Evolutionary conservation across 257 asterid genomes (phyloP).

Genomic region (Solanum neorickii): DNA sequence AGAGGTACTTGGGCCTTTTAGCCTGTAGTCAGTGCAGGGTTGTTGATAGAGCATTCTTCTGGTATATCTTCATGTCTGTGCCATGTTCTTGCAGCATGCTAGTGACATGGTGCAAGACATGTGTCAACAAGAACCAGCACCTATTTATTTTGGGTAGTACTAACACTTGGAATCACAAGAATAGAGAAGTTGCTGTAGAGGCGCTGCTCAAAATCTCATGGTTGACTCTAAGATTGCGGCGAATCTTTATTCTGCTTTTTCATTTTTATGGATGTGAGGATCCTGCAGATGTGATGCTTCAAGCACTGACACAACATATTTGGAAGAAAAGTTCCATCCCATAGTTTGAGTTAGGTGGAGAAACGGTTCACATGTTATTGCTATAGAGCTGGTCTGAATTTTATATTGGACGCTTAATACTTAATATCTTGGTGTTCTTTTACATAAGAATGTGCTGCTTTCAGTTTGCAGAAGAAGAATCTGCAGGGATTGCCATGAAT

Average conservation of each 20-base stretch:
- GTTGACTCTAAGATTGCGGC: neutral
- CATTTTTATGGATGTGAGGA: neutral
- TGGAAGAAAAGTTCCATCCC: neutral
- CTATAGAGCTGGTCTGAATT: neutral
- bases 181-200: neutral
- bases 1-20: neutral
- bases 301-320: neutral
- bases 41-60: neutral
- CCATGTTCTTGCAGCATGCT: neutral
- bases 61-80: neutral
- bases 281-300: neutral
- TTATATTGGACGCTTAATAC: neutral
- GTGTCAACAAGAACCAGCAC: neutral
- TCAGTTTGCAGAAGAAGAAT: neutral
- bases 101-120: neutral
- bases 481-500: neutral
- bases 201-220: neutral
- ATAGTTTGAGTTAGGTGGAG: neutral
- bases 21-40: neutral
- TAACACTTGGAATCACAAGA: neutral
- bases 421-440: neutral
- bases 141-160: neutral
- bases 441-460: neutral
- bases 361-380: neutral
- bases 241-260: neutral